Base-by-base conservation (phyloP, 306 rosid genomes). In the Begonia loranthoides region DNA sequence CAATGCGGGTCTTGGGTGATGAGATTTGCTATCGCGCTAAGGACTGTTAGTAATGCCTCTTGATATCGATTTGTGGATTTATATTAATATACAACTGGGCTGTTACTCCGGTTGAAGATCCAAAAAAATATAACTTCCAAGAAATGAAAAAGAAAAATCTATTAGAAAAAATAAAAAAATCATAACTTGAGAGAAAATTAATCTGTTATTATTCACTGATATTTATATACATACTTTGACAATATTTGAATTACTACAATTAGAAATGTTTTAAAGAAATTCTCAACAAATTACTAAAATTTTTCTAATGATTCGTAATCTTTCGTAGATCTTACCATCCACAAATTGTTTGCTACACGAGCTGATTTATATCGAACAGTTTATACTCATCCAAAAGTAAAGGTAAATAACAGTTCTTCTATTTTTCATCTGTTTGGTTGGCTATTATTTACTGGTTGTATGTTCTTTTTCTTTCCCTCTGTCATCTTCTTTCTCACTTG, bases 291-390 rank as follows among this genome's bases (percentile, higher is more conserved):
- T 28, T 28, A 28, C 3, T 28, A 28, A 28, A 28, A 3, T 28
- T 28, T 28, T 28, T 28, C 2, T 28, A 4, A 68, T 57, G 62
- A 40, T 57, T 72, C 56, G 55, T 57, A 47, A 40, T 61, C 48
- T 67, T 59, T 72, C 9, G 51, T 66, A 90, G 97, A 80, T 69
- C 95, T 82, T 50, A 79, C 85, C n/a, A 44, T 85, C 66, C 94
- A 85, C 79, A 90, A 90, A 69, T 68, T 90, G 68, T 85, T 90
- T 60, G 60, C 83, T 61, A 90, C 90, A 62, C 95, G 94, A 13
- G 97, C 97, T 60, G 95, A 85, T 83, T 73, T 90, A 64, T 71
- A 79, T 65, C 87, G 95, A 68, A 90, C 94, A 19, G 95, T 82
- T 56, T 90, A 90, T 74, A 74, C 63, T 9, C 97, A 90, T 68